Conservation (phyloP, 1,284 basidiomycete species). For the Ceratobasidium sp. region DNA sequence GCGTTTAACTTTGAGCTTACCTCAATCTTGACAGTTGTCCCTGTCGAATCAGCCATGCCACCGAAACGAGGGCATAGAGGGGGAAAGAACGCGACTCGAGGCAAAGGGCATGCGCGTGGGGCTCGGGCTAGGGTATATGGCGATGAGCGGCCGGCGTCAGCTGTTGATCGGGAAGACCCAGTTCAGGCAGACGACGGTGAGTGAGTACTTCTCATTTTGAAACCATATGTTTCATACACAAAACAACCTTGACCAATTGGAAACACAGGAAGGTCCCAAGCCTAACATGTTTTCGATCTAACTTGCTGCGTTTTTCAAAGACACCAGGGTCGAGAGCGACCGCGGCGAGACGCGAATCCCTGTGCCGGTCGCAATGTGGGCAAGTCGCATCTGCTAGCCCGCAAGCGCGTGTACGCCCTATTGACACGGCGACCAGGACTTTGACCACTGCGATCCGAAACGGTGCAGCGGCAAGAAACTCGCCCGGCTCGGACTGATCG, state of each 20-base stretch:
- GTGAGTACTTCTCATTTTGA: not conserved
- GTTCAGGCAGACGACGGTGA: slow-evolving; percentile 44
- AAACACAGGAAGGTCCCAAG: slow-evolving; percentile 3
- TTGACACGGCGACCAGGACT: slow-evolving; percentile 66
- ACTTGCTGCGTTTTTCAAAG: not conserved
- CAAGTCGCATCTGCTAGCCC: slow-evolving; percentile 54
- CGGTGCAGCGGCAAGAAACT: slow-evolving; percentile 96
- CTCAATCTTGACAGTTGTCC: not conserved
- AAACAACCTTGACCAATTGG: slow-evolving; percentile 4
- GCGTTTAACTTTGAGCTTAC: not conserved
- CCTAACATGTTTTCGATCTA: not conserved
- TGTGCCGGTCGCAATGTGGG: slow-evolving; percentile 89
- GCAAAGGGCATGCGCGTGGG: slow-evolving; percentile 42
- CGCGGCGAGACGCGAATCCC: slow-evolving; percentile 58
- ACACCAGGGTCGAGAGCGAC: not conserved
- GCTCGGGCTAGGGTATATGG: slow-evolving; percentile 48
- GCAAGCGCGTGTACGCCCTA: not conserved
- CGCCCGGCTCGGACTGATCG: slow-evolving; percentile 82
- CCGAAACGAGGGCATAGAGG: slow-evolving; percentile 25
- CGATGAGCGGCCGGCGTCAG: slow-evolving; percentile 58
- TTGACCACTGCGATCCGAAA: slow-evolving; percentile 95
- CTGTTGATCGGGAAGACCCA: slow-evolving; percentile 55
- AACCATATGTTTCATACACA: not conserved
- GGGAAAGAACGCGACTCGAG: slow-evolving; percentile 13
- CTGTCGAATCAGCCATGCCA: slow-evolving; percentile 2